Evolutionary conservation across 2,329 filamentous ascomycete species (phyloP).

Genomic region (Aspergillus caelatus): DNA sequence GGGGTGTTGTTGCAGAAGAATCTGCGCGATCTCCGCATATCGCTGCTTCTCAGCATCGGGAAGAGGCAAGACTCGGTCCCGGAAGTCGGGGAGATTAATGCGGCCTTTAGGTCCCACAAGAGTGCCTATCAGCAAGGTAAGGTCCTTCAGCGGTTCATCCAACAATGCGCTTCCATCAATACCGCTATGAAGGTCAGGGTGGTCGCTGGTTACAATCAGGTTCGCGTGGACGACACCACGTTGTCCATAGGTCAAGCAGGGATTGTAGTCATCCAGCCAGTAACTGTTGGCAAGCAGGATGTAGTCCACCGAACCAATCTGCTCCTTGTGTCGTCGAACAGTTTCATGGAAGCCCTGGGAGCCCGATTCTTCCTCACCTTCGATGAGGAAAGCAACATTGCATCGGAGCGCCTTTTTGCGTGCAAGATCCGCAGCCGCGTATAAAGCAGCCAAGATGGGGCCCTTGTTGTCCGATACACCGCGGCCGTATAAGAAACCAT

Average conservation of each 20-base stretch:
- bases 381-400: constrained; percentile 91
- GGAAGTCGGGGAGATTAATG: constrained; percentile 85
- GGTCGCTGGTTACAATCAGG: constrained; percentile 79
- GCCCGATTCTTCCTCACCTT: constrained; percentile 94
- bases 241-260: constrained; percentile 91
- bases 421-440: constrained; percentile 86
- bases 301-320: constrained; percentile 91
- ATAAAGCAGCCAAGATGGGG: constrained; percentile 89
- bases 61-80: constrained; percentile 77
- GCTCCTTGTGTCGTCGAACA: constrained; percentile 74
- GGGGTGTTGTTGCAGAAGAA: constrained; percentile 73
- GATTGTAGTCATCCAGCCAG: constrained; percentile 95
- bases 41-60: constrained; percentile 75
- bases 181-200: constrained; percentile 90
- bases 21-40: constrained; percentile 81
- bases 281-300: constrained; percentile 97
- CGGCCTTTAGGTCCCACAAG: constrained; percentile 80
- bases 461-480: constrained; percentile 99
- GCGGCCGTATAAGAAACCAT: constrained; percentile 91
- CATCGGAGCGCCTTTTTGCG: constrained; percentile 81
- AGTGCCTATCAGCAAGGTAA: constrained; percentile 79
- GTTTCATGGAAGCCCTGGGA: constrained; percentile 88
- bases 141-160: constrained; percentile 88
- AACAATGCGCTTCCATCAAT: constrained; percentile 92
- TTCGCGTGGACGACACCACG: constrained; percentile 93